Base-by-base conservation (phyloP, 164 flowering plant species). In the Chloranthus sessilifolius region DNA sequence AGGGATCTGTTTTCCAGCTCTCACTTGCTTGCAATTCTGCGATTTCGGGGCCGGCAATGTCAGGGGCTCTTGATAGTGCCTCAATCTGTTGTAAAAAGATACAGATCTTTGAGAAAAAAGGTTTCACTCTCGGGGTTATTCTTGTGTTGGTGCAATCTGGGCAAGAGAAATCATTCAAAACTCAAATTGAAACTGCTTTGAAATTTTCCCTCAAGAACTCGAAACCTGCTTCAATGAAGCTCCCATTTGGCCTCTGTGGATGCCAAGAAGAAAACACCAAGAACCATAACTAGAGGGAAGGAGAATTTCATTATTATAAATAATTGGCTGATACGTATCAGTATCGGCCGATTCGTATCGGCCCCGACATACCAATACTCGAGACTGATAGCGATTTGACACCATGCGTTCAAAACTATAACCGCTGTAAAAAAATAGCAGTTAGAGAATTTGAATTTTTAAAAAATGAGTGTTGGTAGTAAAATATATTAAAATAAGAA, bases 81-180 rank as follows among this genome's bases (percentile, higher is more conserved):
- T 67, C 87, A 14, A 74, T 88, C 46, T 79, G 82, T 58, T 92
- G 96, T 58, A 85, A 88, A 74, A 85, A 85, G 71, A 74, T 83
- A 7, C 95, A 92, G 74, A 79, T 85, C 63, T 92, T 83, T 73
- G 98, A 92, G 77, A 85, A 75, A 68, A 92, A 85, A 59, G 79
- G 83, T 21, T 72, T 66, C 44, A 85, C 91, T 9, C 70, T 85
- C 4, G 95, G 95, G 3, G 43, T 83, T 54, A 63, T 87, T 45
- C 56, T 68, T 52, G 63, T 83, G 47, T 57, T 69, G 24, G 79
- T 79, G 38, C 85, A 75, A 62, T 39, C 76, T 1, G 86, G 83
- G 26, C 85, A 83, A 31, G 95, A 92, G 45, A 83, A 75, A 53
- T 43, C 47, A 16, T 72, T 83, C 59, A 80, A 71, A 47, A 40